Percentiles rank a stretch among this genome's conserved stretches.
These are phyloP conservation scores for Fusarium pseudoanthophilum DNA, from an alignment of 2,329 filamentous ascomycete species.

Conservation along the genomic window DNA sequence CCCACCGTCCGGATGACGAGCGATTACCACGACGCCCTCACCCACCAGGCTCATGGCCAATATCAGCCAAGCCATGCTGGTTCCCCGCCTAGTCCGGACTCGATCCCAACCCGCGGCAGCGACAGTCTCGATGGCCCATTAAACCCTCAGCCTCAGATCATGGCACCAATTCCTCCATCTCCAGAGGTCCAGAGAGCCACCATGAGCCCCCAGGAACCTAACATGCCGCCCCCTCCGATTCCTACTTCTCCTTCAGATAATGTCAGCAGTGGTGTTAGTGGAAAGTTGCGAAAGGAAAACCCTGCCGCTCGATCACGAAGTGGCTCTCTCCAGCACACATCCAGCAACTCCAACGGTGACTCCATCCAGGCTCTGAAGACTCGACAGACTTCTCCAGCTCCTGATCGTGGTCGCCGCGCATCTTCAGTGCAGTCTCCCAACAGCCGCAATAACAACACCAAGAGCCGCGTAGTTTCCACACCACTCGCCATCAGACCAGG, in stretches of 20 bases:
- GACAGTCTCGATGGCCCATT: conserved; percentile 37
- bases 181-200: conserved; percentile 42
- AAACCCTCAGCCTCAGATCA: conserved; percentile 43
- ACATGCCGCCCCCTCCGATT: conserved; percentile 20
- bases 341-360: conserved; percentile 20
- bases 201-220: conserved; percentile 39
- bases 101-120: conserved; percentile 15
- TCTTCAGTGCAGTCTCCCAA: conserved; percentile 58
- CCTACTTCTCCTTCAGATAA: conserved; percentile 33
- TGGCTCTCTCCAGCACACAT: conserved; percentile 47
- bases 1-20: conserved; percentile 34
- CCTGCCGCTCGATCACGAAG: conserved; percentile 47
- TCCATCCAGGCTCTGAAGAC: conserved; percentile 39
- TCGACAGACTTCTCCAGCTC: conserved; percentile 47
- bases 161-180: conserved; percentile 46
- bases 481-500: conserved; percentile 45
- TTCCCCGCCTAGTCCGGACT: conserved; percentile 30
- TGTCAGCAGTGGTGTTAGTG: conserved; percentile 27
- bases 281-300: conserved; percentile 49
- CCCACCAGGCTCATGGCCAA: conserved; percentile 21
- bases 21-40: conserved; percentile 33
- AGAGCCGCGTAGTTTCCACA: conserved; percentile 49
- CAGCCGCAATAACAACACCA: conserved; percentile 41
- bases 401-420: conserved; percentile 58
- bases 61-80: conserved; percentile 7